Evolutionary conservation across 169 alveolate species (phyloP).

Genomic region (Hepatocystis sp.): DNA sequence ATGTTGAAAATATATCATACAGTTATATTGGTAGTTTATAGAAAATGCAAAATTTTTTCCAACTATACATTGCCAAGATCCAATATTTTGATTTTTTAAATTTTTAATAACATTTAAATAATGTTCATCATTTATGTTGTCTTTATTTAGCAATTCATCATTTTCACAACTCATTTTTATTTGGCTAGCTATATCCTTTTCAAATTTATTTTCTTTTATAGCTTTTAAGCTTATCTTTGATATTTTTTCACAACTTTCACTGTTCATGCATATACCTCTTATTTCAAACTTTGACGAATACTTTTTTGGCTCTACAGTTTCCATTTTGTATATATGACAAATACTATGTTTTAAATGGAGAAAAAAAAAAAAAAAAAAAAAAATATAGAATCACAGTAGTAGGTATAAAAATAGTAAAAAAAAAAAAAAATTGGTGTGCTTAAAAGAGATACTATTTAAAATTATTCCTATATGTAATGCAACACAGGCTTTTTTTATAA

Average conservation of each 20-base stretch:
- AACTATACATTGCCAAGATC: constrained; percentile 76
- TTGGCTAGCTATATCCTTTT: constrained; percentile 72
- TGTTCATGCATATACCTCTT: constrained; percentile 71
- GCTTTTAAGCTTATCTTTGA: constrained; percentile 60
- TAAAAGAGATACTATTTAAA: too few species aligned
- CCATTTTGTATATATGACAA: constrained; percentile 22
- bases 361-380: neutral
- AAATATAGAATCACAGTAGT: too few species aligned
- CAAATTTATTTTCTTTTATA: constrained; percentile 57
- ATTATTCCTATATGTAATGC: too few species aligned
- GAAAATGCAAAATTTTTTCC: constrained; percentile 74
- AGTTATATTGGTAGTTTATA: constrained; percentile 55
- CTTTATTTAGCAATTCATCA: constrained; percentile 67
- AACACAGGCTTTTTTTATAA: too few species aligned
- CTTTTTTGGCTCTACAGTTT: constrained; percentile 21
- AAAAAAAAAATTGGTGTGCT: too few species aligned
- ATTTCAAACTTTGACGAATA: constrained; percentile 58
- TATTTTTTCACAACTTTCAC: constrained; percentile 60
- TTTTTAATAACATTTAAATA: constrained; percentile 21
- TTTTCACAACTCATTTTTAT: constrained; percentile 69
- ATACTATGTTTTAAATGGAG: neutral
- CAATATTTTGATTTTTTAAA: constrained; percentile 64
- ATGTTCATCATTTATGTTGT: constrained; percentile 31
- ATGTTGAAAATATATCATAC: constrained; percentile 65
- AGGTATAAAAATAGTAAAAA: too few species aligned